phyloP scores from a whole-genome alignment of 2,329 filamentous ascomycete genomes.

The Fusarium continuum region DNA sequence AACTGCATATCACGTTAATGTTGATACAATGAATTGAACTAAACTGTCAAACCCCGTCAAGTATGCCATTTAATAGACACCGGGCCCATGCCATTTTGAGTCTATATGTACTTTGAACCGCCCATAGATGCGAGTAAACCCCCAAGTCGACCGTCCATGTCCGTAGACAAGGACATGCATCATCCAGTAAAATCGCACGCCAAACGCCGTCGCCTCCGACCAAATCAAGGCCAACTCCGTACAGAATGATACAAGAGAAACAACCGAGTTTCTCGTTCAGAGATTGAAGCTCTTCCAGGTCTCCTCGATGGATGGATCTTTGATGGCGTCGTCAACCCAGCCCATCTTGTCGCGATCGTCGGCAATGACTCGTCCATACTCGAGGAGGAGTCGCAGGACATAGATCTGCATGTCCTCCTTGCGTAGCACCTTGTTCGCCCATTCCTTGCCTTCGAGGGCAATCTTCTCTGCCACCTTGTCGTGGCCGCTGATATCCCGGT shows the following conservation, averaged over 20 bases:
- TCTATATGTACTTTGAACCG: constrained; percentile 29
- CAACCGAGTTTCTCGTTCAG: constrained; percentile 4
- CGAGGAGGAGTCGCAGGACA: constrained; percentile 69
- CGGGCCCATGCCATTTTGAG: constrained; percentile 13
- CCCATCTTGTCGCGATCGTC: constrained; percentile 63
- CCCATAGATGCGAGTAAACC: constrained; percentile 15
- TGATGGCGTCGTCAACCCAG: constrained; percentile 61
- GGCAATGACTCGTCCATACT: constrained; percentile 67
- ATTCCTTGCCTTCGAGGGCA: constrained; percentile 70
- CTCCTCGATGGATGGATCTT: constrained; percentile 46
- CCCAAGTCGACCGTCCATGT: constrained; percentile 17
- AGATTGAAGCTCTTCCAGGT: constrained; percentile 44
- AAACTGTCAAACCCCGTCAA: constrained; percentile 15
- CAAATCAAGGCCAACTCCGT: constrained; percentile 34
- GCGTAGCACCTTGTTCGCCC: constrained; percentile 74
- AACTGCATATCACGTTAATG: not conserved
- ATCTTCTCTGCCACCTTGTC: constrained; percentile 71
- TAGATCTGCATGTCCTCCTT: constrained; percentile 81
- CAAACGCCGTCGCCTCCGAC: constrained; percentile 36
- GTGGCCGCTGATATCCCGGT: constrained; percentile 56
- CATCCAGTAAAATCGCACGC: constrained; percentile 12
- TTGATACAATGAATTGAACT: constrained; percentile 30
- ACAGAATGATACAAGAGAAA: constrained; percentile 13
- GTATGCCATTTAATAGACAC: constrained; percentile 15
- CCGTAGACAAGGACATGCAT: constrained; percentile 26